Evolutionary conservation across 768 basidiomycete genomes (phyloP).

Genomic region (Pleurotus tuber-regium): DNA sequence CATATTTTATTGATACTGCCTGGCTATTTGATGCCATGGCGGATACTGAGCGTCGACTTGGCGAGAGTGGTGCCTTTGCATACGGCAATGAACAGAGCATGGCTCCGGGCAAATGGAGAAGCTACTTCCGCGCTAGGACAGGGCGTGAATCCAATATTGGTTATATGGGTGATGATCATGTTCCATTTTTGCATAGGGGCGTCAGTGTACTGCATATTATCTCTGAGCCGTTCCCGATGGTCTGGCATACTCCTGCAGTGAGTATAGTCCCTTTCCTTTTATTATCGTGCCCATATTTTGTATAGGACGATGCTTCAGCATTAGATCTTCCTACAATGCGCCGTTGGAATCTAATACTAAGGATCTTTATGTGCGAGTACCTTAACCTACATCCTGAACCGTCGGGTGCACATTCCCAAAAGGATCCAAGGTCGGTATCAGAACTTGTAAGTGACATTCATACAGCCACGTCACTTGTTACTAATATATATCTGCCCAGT

Average conservation of each 20-base stretch:
- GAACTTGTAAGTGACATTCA: constrained; percentile 52
- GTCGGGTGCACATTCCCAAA: constrained; percentile 22
- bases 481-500: not conserved
- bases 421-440: constrained; percentile 32
- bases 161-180: constrained; percentile 88
- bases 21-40: constrained; percentile 88
- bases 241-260: constrained; percentile 85
- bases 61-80: constrained; percentile 58
- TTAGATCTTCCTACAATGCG: constrained; percentile 83
- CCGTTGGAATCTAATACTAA: constrained; percentile 85
- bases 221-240: constrained; percentile 80
- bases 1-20: constrained; percentile 83
- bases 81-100: constrained; percentile 42
- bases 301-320: constrained; percentile 85
- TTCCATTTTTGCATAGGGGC: constrained; percentile 82
- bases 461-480: not conserved
- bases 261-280: constrained; percentile 19
- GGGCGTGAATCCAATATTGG: constrained; percentile 39
- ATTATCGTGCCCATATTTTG: not conserved
- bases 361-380: constrained; percentile 91
- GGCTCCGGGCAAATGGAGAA: constrained; percentile 49
- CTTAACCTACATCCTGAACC: constrained; percentile 61
- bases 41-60: constrained; percentile 70
- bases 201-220: constrained; percentile 92
- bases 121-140: constrained; percentile 64